Conservation (phyloP, 306 rosid genomes). For the Fagus crenata region DNA sequence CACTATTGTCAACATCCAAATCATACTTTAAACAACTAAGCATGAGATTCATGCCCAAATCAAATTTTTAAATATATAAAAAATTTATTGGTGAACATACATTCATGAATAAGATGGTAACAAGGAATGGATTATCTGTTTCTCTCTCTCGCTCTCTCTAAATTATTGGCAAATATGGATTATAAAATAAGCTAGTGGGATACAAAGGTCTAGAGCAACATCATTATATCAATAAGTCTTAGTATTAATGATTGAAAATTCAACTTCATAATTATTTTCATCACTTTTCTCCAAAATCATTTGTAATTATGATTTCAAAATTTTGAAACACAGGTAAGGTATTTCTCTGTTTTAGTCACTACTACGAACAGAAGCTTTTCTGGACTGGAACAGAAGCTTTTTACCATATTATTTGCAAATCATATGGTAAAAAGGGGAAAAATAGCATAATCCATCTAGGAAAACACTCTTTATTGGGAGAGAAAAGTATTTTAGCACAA, state of each 20-base stretch:
- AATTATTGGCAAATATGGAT: neutral
- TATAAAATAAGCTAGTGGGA: neutral
- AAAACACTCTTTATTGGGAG: neutral
- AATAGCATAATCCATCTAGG: neutral
- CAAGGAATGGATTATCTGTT: neutral
- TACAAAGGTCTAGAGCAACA: neutral
- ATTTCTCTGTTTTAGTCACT: neutral
- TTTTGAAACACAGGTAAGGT: neutral
- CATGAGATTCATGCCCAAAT: neutral
- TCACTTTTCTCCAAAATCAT: neutral
- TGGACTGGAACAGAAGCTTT: neutral
- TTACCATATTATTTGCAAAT: neutral
- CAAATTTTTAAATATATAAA: neutral
- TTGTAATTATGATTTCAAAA: neutral
- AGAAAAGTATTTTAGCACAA: neutral
- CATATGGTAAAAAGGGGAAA: neutral
- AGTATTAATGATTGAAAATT: neutral
- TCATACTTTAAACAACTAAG: neutral
- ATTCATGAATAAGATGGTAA: neutral
- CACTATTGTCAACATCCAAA: conserved; percentile 4
- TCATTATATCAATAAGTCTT: neutral
- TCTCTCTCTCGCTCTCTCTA: neutral
- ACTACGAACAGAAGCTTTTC: conserved; percentile 1
- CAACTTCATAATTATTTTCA: neutral
- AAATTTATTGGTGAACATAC: neutral